Conservation (phyloP, 495 filamentous ascomycete genomes). For the Hyaloscypha hepaticicola region DNA sequence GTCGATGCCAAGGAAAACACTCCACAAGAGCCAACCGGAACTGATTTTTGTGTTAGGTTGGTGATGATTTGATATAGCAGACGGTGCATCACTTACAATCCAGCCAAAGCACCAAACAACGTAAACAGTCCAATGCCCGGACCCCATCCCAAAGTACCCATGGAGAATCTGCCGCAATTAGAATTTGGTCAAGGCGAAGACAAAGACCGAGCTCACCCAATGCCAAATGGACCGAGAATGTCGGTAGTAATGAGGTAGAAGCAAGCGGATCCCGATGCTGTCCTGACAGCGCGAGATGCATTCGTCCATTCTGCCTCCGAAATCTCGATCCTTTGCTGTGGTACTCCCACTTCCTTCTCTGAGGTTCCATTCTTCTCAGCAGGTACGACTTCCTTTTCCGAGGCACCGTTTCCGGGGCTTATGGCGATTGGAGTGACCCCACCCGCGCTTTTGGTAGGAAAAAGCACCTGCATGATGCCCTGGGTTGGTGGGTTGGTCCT, state of each 20-base stretch:
- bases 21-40: conserved; percentile 35
- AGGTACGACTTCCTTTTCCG: conserved; percentile 23
- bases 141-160: conserved; percentile 53
- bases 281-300: conserved; percentile 44
- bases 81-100: conserved; percentile 2
- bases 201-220: conserved; percentile 25
- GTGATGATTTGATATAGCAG: not conserved
- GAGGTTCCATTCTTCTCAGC: conserved; percentile 28
- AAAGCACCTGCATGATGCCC: conserved; percentile 21
- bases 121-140: conserved; percentile 45
- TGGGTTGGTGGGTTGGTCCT: conserved; percentile 27
- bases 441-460: conserved; percentile 22
- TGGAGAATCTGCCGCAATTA: conserved; percentile 24
- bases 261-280: conserved; percentile 45
- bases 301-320: conserved; percentile 37
- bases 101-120: conserved; percentile 45
- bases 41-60: conserved; percentile 16
- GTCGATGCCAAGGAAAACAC: conserved; percentile 39
- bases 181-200: not conserved
- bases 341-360: not conserved
- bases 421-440: conserved; percentile 20
- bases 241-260: conserved; percentile 57
- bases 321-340: conserved; percentile 15
- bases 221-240: conserved; percentile 56
- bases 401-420: conserved; percentile 16